Evolutionary conservation across 768 basidiomycete genomes (phyloP).

Genomic region (Tricholomella constricta): DNA sequence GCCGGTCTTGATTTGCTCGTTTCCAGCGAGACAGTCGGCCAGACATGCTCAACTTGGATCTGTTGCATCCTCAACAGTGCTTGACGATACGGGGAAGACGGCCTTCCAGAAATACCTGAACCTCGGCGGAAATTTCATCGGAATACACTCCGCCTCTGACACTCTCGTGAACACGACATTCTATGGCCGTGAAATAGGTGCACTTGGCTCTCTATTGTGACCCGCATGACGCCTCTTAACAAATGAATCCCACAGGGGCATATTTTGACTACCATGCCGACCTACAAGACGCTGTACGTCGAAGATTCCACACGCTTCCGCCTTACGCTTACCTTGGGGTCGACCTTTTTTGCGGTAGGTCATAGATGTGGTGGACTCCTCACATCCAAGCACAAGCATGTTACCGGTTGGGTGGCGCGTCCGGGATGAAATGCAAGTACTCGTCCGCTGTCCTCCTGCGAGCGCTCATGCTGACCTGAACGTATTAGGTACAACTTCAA

Average conservation of each 20-base stretch:
- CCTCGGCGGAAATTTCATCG: constrained; percentile 70
- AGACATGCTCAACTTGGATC: neutral
- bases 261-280: constrained; percentile 73
- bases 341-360: constrained; percentile 42
- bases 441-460: neutral
- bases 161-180: constrained; percentile 58
- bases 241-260: constrained; percentile 42
- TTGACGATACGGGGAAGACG: constrained; percentile 57
- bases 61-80: constrained; percentile 39
- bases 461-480: neutral
- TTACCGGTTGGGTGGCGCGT: constrained; percentile 55
- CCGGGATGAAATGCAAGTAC: constrained; percentile 59
- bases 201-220: constrained; percentile 5
- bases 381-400: constrained; percentile 63
- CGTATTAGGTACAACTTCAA: constrained; percentile 65
- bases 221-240: neutral
- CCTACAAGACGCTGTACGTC: constrained; percentile 63
- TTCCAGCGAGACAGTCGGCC: neutral
- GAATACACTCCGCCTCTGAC: constrained; percentile 67
- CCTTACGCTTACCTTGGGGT: too few species aligned
- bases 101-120: constrained; percentile 69
- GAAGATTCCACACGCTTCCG: neutral
- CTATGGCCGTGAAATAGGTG: constrained; percentile 61
- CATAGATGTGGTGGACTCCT: constrained; percentile 54
- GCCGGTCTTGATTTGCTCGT: neutral